Conservation (phyloP, 2,329 filamentous ascomycete genomes). For the Periconia macrospinosa region DNA sequence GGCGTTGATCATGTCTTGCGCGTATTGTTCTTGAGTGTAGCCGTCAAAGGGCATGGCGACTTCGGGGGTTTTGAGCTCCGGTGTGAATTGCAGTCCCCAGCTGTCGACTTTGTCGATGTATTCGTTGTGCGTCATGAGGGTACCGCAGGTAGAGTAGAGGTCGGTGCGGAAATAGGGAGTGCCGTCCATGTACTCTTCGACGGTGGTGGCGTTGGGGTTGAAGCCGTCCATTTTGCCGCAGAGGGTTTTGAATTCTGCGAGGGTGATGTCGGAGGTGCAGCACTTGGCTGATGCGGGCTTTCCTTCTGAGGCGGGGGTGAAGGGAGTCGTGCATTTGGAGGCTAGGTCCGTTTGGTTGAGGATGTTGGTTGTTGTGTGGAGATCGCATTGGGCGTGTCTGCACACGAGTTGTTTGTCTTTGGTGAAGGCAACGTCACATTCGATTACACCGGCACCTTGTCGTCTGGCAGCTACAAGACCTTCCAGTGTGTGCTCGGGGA, state of each 20-base stretch:
- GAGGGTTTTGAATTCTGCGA: constrained; percentile 67
- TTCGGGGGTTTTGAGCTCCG: constrained; percentile 61
- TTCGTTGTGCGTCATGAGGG: constrained; percentile 62
- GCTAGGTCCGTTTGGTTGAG: constrained; percentile 37
- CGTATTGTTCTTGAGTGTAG: constrained; percentile 68
- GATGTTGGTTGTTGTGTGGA: constrained; percentile 44
- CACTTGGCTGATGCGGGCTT: constrained; percentile 63
- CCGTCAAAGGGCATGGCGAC: constrained; percentile 69
- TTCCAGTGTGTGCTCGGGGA: constrained; percentile 39
- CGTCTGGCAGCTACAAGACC: constrained; percentile 35
- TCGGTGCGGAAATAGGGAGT: constrained; percentile 66
- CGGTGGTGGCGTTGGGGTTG: constrained; percentile 65
- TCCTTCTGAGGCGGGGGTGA: constrained; percentile 34
- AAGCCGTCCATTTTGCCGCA: constrained; percentile 67
- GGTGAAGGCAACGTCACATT: constrained; percentile 44
- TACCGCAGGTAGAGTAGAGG: constrained; percentile 66
- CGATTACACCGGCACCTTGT: constrained; percentile 40
- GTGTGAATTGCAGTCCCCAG: constrained; percentile 56
- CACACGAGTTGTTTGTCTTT: constrained; percentile 43
- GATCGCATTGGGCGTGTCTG: constrained; percentile 42
- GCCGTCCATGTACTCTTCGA: constrained; percentile 60
- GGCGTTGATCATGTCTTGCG: constrained; percentile 60
- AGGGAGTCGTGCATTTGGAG: constrained; percentile 40
- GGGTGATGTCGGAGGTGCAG: constrained; percentile 72
- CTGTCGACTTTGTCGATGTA: constrained; percentile 64